Evolutionary conservation across 345 rosid species (phyloP).

Genomic region (Eucalyptus polyanthemos): DNA sequence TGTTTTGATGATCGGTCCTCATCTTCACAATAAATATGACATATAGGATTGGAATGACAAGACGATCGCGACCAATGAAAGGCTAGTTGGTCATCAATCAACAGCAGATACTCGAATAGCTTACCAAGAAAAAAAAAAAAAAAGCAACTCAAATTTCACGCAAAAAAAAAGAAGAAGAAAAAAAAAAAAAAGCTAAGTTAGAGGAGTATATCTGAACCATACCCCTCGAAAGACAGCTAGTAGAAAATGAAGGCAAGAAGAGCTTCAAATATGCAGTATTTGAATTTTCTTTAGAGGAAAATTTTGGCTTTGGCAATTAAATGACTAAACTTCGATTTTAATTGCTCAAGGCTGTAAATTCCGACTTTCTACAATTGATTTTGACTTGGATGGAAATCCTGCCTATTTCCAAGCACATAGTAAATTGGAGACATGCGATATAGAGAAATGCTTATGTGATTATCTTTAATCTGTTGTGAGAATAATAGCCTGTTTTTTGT

Average conservation of each 20-base stretch:
- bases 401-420: neutral
- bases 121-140: neutral
- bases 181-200: neutral
- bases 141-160: neutral
- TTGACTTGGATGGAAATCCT: neutral
- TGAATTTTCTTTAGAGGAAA: neutral
- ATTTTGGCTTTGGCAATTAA: neutral
- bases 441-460: too few species aligned
- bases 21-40: neutral
- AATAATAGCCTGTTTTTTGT: fast-evolving
- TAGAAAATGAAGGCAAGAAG: neutral
- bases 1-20: neutral
- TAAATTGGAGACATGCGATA: neutral
- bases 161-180: fast-evolving
- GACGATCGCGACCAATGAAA: neutral
- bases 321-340: neutral
- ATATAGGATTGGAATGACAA: neutral
- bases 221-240: neutral
- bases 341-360: neutral
- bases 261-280: neutral
- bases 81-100: neutral
- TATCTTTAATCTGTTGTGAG: too few species aligned
- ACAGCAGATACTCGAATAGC: neutral
- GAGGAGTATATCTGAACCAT: neutral
- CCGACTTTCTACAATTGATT: neutral